These are phyloP conservation scores for Chalciporus pseudorubinellus DNA, from an alignment of 768 basidiomycete genomes.

Conservation along the genomic window DNA sequence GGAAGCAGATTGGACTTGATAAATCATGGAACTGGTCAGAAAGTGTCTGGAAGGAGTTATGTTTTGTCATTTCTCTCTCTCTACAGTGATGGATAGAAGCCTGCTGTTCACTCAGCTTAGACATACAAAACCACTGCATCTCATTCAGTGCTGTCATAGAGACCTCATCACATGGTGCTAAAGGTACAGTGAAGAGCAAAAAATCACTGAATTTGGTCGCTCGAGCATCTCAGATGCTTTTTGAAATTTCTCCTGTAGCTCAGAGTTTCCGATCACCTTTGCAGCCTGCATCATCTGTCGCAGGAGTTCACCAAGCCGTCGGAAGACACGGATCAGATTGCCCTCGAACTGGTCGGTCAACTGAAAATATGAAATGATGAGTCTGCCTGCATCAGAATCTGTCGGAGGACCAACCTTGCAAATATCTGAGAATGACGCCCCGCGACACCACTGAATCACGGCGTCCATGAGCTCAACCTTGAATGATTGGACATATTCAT, in stretches of 20 bases:
- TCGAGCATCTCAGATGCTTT: conserved; percentile 91
- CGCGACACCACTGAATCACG: conserved; percentile 97
- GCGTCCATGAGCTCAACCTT: conserved; percentile 99
- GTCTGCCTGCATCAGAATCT: background rate
- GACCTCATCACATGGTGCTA: conserved; percentile 30
- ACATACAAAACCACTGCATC: no score
- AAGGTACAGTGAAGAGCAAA: conserved; percentile 83
- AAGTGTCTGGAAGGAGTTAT: no score
- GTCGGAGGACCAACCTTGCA: conserved; percentile 67
- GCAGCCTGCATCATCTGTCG: conserved; percentile 96
- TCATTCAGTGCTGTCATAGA: no score
- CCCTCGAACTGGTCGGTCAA: conserved; percentile 97
- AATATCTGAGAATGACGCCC: conserved; percentile 92
- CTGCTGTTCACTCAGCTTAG: no score
- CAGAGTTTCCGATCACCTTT: conserved; percentile 93
- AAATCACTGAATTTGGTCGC: conserved; percentile 90
- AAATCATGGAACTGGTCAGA: no score
- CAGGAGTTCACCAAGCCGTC: conserved; percentile 89
- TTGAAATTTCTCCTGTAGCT: conserved; percentile 91
- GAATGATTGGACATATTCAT: conserved; percentile 95
- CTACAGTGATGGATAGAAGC: no score
- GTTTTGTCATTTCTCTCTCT: no score
- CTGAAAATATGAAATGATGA: conserved; percentile 39
- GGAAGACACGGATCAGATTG: conserved; percentile 92
- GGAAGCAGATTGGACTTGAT: no score